Conservation (phyloP, 495 filamentous ascomycete species). For the Tuber melanosporum region DNA sequence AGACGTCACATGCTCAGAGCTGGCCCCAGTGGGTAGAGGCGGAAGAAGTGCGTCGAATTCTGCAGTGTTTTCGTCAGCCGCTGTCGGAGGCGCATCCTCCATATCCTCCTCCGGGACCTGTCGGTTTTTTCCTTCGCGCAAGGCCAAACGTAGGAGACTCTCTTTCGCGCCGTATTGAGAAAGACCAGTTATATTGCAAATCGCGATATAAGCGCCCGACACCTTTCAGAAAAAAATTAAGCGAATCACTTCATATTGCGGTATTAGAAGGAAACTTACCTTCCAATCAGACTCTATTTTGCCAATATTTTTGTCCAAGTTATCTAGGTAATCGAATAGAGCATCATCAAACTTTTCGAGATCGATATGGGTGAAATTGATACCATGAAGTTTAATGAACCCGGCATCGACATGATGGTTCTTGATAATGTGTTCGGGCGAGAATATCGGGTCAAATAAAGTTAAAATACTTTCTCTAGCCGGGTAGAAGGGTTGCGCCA, state of each 20-base stretch:
- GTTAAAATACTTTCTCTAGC: slow-evolving; percentile 58
- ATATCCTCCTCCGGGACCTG: slow-evolving; percentile 23
- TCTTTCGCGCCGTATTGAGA: slow-evolving; percentile 55
- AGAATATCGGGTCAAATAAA: slow-evolving; percentile 55
- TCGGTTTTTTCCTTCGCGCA: slow-evolving; percentile 31
- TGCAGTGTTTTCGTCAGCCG: slow-evolving; percentile 21
- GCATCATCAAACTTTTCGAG: slow-evolving; percentile 45
- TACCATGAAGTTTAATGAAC: slow-evolving; percentile 55
- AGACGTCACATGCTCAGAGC: slow-evolving; percentile 34
- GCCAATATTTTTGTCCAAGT: slow-evolving; percentile 49
- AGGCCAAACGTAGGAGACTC: slow-evolving; percentile 43
- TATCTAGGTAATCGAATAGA: slow-evolving; percentile 45
- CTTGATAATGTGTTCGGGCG: slow-evolving; percentile 37
- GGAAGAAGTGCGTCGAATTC: slow-evolving; percentile 38
- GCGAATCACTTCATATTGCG: neutral
- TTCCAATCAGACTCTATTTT: slow-evolving; percentile 50
- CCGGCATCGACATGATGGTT: slow-evolving; percentile 36
- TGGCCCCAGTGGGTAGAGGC: slow-evolving; percentile 31
- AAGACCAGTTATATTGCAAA: slow-evolving; percentile 58
- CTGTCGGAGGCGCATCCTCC: slow-evolving; percentile 18
- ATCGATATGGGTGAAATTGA: slow-evolving; percentile 51
- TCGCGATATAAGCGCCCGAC: slow-evolving; percentile 53
- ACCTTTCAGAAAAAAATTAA: slow-evolving; percentile 36
- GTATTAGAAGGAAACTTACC: slow-evolving; percentile 11
- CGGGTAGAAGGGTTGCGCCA: slow-evolving; percentile 47